A percentile compares a stretch with the other conserved stretches of the same genome.
phyloP scores from a whole-genome alignment of 2,329 filamentous ascomycete genomes.

The Colletotrichum caudatum region DNA sequence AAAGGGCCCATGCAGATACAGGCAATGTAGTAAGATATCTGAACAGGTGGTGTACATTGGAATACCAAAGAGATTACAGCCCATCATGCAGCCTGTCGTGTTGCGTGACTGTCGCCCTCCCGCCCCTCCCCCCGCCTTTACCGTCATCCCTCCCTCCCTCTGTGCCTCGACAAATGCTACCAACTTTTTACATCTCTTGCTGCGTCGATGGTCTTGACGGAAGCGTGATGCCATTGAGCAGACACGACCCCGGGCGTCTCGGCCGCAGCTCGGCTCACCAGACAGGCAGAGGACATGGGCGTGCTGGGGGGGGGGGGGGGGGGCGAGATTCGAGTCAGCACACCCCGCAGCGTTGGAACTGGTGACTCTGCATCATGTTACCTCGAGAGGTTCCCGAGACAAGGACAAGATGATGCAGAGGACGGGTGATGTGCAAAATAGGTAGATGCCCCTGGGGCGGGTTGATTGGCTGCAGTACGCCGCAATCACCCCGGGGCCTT shows the following conservation, averaged over 20 bases:
- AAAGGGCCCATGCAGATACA: conserved; percentile 13
- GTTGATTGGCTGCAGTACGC: conserved; percentile 35
- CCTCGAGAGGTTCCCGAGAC: background rate
- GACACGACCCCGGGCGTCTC: background rate
- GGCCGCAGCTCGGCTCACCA: conserved; percentile 4
- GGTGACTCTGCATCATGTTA: conserved; percentile 13
- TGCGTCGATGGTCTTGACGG: conserved; percentile 17
- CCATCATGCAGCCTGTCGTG: background rate
- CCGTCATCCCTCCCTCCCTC: background rate
- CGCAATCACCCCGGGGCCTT: conserved; percentile 9
- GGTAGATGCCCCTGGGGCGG: background rate
- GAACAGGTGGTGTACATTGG: background rate
- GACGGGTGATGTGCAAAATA: conserved; percentile 10
- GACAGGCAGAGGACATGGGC: background rate
- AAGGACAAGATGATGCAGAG: conserved; percentile 2
- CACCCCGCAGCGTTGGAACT: conserved; percentile 14
- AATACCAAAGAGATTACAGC: conserved; percentile 22
- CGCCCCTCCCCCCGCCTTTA: background rate
- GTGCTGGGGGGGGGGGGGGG: background rate
- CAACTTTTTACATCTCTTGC: background rate
- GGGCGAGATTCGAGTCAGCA: conserved; percentile 9
- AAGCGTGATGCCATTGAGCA: conserved; percentile 29
- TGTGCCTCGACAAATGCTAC: background rate
- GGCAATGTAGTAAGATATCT: conserved; percentile 22
- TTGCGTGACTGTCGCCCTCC: background rate